Percentiles rank a stretch among this genome's conserved stretches.
phyloP scores from a whole-genome alignment of 352 stramenopile genomes.

The Peronospora farinosa region DNA sequence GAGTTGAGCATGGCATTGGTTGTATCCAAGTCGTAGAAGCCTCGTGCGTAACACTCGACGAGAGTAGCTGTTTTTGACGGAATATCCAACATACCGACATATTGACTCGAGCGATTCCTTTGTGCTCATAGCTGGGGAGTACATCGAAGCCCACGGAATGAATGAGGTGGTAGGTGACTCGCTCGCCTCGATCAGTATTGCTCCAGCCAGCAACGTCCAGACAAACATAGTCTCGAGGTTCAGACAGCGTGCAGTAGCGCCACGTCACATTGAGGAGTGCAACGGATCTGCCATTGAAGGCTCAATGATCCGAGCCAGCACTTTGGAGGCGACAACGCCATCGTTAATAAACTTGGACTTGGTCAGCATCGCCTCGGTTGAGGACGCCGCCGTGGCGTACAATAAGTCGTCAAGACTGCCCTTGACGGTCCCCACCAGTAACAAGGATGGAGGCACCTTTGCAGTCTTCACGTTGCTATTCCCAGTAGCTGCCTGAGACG shows the following conservation, averaged over 20 bases:
- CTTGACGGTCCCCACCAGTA: constrained; percentile 35
- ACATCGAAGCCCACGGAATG: constrained; percentile 36
- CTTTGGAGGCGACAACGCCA: constrained; percentile 25
- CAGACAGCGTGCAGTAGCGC: constrained; percentile 29
- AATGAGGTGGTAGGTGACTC: constrained; percentile 31
- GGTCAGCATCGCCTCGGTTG: constrained; percentile 31
- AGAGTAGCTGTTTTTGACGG: constrained; percentile 27
- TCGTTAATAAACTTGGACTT: constrained; percentile 34
- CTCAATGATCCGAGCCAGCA: constrained; percentile 27
- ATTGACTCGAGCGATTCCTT: constrained; percentile 30
- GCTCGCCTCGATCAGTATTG: constrained; percentile 18
- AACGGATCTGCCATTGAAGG: constrained; percentile 34
- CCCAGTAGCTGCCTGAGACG: constrained; percentile 19
- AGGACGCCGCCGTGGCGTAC: constrained; percentile 34
- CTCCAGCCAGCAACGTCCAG: constrained; percentile 31
- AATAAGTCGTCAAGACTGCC: constrained; percentile 42
- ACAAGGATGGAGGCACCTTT: constrained; percentile 21
- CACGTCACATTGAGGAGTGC: constrained; percentile 36
- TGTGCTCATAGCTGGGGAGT: constrained; percentile 27
- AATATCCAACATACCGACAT: constrained; percentile 46
- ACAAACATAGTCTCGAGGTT: constrained; percentile 34
- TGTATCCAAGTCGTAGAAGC: constrained; percentile 34
- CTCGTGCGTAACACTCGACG: constrained; percentile 30
- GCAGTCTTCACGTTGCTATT: constrained; percentile 11
- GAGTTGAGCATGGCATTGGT: constrained; percentile 36